Evolutionary conservation across 176 grass and related monocot genomes (phyloP), one percentile per base, ranked within the genome.

Genomic region (Aegilops longissima): DNA sequence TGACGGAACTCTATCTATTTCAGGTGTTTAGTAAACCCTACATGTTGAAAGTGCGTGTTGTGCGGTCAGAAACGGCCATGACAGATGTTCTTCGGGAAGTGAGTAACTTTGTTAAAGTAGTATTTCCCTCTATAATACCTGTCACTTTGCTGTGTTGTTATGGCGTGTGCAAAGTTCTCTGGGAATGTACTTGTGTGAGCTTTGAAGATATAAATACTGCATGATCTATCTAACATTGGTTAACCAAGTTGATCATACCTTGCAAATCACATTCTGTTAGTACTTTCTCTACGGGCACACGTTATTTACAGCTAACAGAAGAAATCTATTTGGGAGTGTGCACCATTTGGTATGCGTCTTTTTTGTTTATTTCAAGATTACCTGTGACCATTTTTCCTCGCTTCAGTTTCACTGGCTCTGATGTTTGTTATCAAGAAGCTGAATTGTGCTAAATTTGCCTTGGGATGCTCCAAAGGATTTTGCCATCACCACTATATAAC

Each of bases 61-160:
- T 87, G 78, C 82, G 78, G 38, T 82, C 80, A 62, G 91, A 95
- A 95, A 98, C 96, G 71, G 96, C 96, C n/a, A 92, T 98, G 93
- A 94, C 89, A 44, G 96, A 98, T 91, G 96, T 98, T 87, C 86
- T 95, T 61, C 90, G 91, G 68, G 93, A 98, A 85, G 93, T 95
- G 65, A 89, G 87, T 90, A 82, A 73, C 47, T 87, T 77, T 68
- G 23, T 80, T 7, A 58, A 7, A 61, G 54, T 52, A 8, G 6
- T 72, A 73, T 42, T 65, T 68, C 61, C 82, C 17, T 54, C 13
- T 77, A 14, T 66, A 38, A 36, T 75, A 35, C 69, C 6, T 36
- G 17, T n/a, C 6, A 31, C 14, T 44, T 83, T 21, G 20, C 11
- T 61, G 10, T 83, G 80, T 89, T 75, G 5, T 88, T 30, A 63